Evolutionary conservation across 31 red algal species (phyloP).

Genomic region (Asparagopsis taxiformis): DNA sequence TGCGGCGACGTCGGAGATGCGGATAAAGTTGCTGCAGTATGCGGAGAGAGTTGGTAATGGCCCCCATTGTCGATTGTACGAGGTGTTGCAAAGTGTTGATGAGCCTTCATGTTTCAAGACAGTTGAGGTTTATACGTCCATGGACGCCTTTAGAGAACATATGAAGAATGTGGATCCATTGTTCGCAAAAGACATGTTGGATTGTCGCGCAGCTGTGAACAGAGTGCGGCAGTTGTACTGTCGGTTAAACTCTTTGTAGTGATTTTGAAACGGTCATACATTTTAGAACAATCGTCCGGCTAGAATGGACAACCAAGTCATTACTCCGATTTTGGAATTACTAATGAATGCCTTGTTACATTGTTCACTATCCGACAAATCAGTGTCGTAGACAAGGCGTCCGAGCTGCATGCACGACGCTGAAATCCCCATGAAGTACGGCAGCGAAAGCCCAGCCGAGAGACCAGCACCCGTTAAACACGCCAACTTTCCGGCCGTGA

Average conservation of each 20-base stretch:
- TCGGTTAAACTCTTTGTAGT: no score
- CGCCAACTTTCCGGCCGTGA: constrained; percentile 40
- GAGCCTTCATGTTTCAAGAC: constrained; percentile 72
- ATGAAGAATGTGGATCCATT: constrained; percentile 15
- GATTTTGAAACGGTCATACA: no score
- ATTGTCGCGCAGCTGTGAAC: constrained; percentile 43
- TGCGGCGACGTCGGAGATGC: constrained; percentile 9
- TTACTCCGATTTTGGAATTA: constrained; percentile 29
- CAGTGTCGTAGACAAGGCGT: constrained; percentile 15
- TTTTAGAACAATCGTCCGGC: constrained; percentile 39
- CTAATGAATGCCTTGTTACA: constrained; percentile 36
- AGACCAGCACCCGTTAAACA: constrained; percentile 40
- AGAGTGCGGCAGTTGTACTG: constrained; percentile 53
- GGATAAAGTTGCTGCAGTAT: constrained; percentile 12
- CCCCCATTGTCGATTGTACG: constrained; percentile 3
- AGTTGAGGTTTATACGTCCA: constrained; percentile 36
- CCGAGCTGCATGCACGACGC: constrained; percentile 32
- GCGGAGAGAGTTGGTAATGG: neutral
- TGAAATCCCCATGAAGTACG: constrained; percentile 51
- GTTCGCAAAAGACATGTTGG: constrained; percentile 30
- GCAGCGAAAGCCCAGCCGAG: constrained; percentile 28
- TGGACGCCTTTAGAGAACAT: constrained; percentile 26
- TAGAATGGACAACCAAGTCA: constrained; percentile 35
- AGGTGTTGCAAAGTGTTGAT: constrained; percentile 49
- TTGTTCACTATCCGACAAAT: constrained; percentile 23